Conservation (phyloP, 192 early-diverging fungal species). For the Chytriomyces sp. region DNA sequence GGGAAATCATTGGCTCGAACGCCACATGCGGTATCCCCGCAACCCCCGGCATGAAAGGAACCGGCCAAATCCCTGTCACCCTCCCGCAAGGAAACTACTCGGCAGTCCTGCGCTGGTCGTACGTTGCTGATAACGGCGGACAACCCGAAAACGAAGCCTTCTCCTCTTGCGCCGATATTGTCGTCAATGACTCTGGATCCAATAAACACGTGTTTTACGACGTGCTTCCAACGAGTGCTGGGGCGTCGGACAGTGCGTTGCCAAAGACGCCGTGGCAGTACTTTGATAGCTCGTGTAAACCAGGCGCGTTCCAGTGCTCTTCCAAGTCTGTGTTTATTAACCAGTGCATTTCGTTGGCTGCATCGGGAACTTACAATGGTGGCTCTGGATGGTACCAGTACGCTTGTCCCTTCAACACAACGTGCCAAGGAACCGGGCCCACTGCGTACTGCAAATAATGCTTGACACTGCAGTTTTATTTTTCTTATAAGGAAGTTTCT, state of each 20-base stretch:
- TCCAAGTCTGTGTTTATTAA: constrained; percentile 7
- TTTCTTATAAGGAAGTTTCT: too few species aligned
- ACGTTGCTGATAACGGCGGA: constrained; percentile 17
- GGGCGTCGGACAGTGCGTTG: not conserved
- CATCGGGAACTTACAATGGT: constrained; percentile 7
- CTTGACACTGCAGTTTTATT: too few species aligned
- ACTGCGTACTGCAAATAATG: too few species aligned
- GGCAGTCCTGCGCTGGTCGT: constrained; percentile 3
- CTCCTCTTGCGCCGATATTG: constrained; percentile 6
- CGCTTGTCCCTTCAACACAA: constrained; percentile 1
- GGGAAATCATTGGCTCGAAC: not conserved
- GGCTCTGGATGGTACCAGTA: constrained; percentile 14
- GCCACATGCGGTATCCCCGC: constrained; percentile 4
- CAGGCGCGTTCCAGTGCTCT: not conserved
- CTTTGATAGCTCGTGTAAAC: not conserved
- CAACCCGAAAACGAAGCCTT: constrained; percentile 21
- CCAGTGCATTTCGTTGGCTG: constrained; percentile 20
- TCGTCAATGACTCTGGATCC: not conserved
- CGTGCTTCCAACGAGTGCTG: not conserved
- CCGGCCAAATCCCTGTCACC: constrained; percentile 14
- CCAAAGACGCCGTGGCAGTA: constrained; percentile 10
- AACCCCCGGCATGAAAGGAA: not conserved
- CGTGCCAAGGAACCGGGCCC: not conserved
- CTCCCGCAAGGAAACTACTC: constrained; percentile 5
- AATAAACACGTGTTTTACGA: not conserved